These are phyloP conservation scores for Physcia stellaris DNA, from an alignment of 495 filamentous ascomycete species.

Conservation along the genomic window DNA sequence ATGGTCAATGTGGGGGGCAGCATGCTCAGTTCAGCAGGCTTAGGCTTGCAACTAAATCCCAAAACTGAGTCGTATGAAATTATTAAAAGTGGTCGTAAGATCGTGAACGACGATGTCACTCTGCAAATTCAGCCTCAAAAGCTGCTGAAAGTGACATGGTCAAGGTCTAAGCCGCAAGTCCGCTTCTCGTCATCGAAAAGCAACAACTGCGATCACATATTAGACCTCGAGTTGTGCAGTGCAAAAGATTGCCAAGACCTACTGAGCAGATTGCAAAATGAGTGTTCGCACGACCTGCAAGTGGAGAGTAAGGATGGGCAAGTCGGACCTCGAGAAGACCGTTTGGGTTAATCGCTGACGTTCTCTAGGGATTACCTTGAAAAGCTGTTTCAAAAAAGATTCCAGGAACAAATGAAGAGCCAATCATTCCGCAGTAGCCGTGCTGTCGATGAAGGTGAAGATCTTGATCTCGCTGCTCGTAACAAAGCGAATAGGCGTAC, in stretches of 20 bases:
- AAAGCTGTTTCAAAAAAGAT: constrained; percentile 20
- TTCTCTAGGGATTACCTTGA: constrained; percentile 24
- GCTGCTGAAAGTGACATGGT: constrained; percentile 15
- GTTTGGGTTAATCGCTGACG: not conserved
- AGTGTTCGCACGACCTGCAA: too few relatives aligned
- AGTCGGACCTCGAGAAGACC: not conserved
- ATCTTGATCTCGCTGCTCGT: not conserved
- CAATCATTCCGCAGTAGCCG: not conserved
- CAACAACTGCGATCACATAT: constrained; percentile 8
- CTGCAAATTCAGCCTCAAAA: constrained; percentile 10
- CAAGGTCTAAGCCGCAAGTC: constrained; percentile 20
- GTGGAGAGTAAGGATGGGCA: too few relatives aligned
- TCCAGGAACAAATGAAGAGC: constrained; percentile 1
- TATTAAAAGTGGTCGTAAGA: not conserved
- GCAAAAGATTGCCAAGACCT: constrained; percentile 15
- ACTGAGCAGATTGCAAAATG: not conserved
- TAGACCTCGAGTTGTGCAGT: constrained; percentile 27
- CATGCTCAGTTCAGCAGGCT: not conserved
- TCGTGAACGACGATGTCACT: not conserved
- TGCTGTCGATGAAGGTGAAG: not conserved
- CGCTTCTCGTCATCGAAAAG: constrained; percentile 21
- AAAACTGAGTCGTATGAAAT: constrained; percentile 2
- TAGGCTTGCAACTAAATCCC: constrained; percentile 7
- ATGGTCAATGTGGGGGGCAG: not conserved
- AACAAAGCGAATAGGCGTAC: not conserved